Conservation (phyloP, 805 yeast genomes). For the Maudiozyma barnettii region DNA sequence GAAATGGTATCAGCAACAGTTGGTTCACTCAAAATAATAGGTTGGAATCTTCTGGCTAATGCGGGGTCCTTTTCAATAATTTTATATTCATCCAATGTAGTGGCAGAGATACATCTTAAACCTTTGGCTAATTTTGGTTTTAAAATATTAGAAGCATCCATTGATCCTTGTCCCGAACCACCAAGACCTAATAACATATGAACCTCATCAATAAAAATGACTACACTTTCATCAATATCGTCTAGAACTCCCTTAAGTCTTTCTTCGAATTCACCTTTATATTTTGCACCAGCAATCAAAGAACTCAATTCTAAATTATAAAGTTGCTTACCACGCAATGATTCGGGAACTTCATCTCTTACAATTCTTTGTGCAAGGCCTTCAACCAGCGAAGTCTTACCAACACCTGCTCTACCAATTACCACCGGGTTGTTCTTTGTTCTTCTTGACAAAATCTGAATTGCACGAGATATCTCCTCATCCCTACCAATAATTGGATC, state of each 20-base stretch:
- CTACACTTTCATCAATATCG: constrained; percentile 71
- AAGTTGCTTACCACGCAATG: constrained; percentile 77
- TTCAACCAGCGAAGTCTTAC: constrained; percentile 94
- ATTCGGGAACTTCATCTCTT: constrained; percentile 88
- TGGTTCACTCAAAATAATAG: constrained; percentile 81
- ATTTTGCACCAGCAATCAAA: constrained; percentile 89
- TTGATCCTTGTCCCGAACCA: constrained; percentile 77
- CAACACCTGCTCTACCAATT: constrained; percentile 96
- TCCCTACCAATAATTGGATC: constrained; percentile 98
- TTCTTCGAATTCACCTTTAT: constrained; percentile 92
- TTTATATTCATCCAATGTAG: constrained; percentile 89
- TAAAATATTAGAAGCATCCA: constrained; percentile 87
- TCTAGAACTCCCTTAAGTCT: constrained; percentile 70
- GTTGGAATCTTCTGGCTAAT: constrained; percentile 85
- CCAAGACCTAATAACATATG: constrained; percentile 87
- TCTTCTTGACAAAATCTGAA: constrained; percentile 83
- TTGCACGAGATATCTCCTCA: constrained; percentile 86
- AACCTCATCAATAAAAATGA: constrained; percentile 83
- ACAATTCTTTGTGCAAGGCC: constrained; percentile 92
- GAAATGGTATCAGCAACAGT: constrained; percentile 84
- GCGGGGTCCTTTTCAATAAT: constrained; percentile 96
- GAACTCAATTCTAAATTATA: constrained; percentile 82
- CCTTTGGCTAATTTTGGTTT: constrained; percentile 95
- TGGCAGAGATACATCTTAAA: constrained; percentile 91
- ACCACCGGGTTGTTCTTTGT: constrained; percentile 93